Evolutionary conservation across 2,329 filamentous ascomycete genomes (phyloP).

Genomic region (Diaporthe vexans): DNA sequence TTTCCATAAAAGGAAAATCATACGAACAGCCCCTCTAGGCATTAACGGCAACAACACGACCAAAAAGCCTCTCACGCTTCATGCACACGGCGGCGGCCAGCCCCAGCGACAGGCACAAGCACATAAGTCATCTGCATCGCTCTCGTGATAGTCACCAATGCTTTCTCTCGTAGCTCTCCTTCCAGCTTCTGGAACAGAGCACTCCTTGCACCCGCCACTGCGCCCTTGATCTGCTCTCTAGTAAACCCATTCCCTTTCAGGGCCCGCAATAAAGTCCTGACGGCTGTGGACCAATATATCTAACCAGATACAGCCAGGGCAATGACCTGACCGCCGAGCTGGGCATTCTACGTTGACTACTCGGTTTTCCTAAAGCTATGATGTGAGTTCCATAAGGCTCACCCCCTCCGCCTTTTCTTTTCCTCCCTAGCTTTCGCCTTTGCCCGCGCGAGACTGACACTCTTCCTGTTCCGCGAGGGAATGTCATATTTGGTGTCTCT

Average conservation of each 20-base stretch:
- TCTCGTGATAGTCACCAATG: slow-evolving; percentile 51
- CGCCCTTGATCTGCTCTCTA: slow-evolving; percentile 48
- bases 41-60: slow-evolving; percentile 12
- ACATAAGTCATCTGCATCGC: slow-evolving; percentile 52
- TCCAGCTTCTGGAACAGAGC: slow-evolving; percentile 48
- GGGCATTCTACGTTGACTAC: too few relatives aligned
- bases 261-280: slow-evolving; percentile 44
- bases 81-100: slow-evolving; percentile 45
- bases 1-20: neutral
- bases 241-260: slow-evolving; percentile 48
- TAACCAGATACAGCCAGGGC: slow-evolving; percentile 48
- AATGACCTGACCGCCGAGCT: slow-evolving; percentile 46
- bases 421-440: slow-evolving; percentile 28
- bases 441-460: neutral
- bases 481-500: slow-evolving; percentile 32
- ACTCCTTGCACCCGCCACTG: slow-evolving; percentile 52
- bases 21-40: neutral
- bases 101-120: slow-evolving; percentile 49
- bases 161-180: slow-evolving; percentile 45
- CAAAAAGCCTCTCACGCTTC: slow-evolving; percentile 50
- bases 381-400: neutral
- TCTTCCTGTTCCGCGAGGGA: slow-evolving; percentile 29
- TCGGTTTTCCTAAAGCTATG: too few relatives aligned
- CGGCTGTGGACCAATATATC: slow-evolving; percentile 51
- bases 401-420: neutral